Evolutionary conservation across 2,329 filamentous ascomycete genomes (phyloP).

Genomic region (Aspergillus awamori): DNA sequence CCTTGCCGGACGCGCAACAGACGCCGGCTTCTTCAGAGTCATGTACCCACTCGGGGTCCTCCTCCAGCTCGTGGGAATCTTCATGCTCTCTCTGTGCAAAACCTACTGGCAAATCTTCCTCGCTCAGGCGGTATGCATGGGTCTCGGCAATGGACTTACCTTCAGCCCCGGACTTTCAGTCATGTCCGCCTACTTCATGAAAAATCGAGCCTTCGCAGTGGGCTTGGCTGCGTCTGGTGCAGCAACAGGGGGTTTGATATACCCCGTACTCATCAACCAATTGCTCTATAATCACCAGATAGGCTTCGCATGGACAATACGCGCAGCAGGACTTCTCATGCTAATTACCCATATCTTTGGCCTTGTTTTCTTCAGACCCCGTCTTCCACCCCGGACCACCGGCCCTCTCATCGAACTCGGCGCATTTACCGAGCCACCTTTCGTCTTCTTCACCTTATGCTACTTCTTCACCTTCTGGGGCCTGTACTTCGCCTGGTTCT

Average conservation of each 20-base stretch:
- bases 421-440: conserved; percentile 61
- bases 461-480: conserved; percentile 54
- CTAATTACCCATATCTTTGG: too few relatives aligned
- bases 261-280: too few relatives aligned
- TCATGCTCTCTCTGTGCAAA: conserved; percentile 47
- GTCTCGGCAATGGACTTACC: conserved; percentile 46
- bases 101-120: conserved; percentile 54
- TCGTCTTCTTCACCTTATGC: conserved; percentile 52
- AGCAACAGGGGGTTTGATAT: conserved; percentile 46
- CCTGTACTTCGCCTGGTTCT: conserved; percentile 63
- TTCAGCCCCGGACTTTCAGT: conserved; percentile 46
- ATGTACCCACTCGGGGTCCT: conserved; percentile 30
- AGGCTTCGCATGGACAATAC: too few relatives aligned
- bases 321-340: too few relatives aligned
- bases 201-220: conserved; percentile 43
- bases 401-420: conserved; percentile 59
- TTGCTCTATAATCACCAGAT: too few relatives aligned
- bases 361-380: conserved; percentile 26
- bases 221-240: conserved; percentile 42
- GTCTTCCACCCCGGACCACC: conserved; percentile 38
- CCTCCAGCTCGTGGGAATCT: conserved; percentile 45
- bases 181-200: conserved; percentile 48
- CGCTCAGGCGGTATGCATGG: conserved; percentile 48
- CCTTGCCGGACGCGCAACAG: conserved; percentile 43
- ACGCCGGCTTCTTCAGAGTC: conserved; percentile 44